A percentile compares a stretch with the other conserved stretches of the same genome.
These are phyloP conservation scores for Blastomyces gilchristii DNA, from an alignment of 2,329 filamentous ascomycete genomes.

Conservation along the genomic window DNA sequence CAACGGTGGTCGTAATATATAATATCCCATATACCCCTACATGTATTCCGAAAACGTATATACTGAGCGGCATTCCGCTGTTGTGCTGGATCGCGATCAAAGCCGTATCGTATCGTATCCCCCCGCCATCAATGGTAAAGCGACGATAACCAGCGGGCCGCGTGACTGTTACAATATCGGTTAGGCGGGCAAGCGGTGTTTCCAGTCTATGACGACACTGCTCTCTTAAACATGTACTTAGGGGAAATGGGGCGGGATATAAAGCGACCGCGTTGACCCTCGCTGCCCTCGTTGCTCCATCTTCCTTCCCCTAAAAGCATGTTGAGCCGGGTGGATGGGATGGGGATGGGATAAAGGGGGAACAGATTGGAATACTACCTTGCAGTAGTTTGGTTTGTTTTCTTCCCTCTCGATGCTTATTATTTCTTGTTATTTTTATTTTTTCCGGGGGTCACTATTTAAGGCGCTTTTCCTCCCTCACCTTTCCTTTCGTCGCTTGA, in stretches of 20 bases:
- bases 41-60: neutral
- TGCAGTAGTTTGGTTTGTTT: neutral
- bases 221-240: conserved; percentile 42
- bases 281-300: neutral
- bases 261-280: conserved; percentile 14
- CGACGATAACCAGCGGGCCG: neutral
- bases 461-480: neutral
- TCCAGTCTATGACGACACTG: conserved; percentile 16
- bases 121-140: neutral
- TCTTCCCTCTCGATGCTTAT: neutral
- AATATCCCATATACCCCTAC: neutral
- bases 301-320: conserved; percentile 38
- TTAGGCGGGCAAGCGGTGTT: neutral
- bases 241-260: conserved; percentile 27
- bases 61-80: neutral
- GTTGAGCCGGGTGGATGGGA: conserved; percentile 29
- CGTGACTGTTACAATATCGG: neutral
- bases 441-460: neutral
- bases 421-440: neutral
- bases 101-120: no score
- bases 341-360: neutral
- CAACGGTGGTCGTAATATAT: neutral
- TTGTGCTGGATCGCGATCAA: neutral
- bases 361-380: neutral
- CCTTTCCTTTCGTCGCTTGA: neutral